phyloP scores from a whole-genome alignment of 345 rosid species.

The Erodium maritimum region DNA sequence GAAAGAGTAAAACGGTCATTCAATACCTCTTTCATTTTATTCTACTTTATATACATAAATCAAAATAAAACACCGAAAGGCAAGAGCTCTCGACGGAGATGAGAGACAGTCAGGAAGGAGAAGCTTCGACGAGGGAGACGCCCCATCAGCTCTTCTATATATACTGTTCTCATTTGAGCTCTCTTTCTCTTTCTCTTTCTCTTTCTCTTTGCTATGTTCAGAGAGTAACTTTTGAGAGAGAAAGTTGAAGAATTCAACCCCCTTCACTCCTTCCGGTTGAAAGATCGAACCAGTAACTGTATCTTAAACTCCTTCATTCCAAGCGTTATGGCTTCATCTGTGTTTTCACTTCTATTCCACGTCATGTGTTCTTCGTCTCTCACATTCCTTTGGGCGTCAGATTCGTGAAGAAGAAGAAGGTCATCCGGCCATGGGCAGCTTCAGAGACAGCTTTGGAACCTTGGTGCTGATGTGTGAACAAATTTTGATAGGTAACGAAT shows the following conservation, averaged over 20 bases:
- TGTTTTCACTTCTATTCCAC: too few species aligned
- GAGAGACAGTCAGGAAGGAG: neutral
- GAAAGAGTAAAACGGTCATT: too few species aligned
- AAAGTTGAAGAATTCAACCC: too few species aligned
- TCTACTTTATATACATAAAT: too few species aligned
- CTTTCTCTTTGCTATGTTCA: neutral
- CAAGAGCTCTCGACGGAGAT: neutral
- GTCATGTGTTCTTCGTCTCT: neutral
- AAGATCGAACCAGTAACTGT: neutral
- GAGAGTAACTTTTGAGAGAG: neutral
- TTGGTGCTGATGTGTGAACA: neutral
- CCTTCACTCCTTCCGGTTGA: neutral
- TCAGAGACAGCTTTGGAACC: neutral
- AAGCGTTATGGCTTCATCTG: neutral
- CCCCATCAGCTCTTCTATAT: constrained; percentile 16
- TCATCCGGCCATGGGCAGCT: neutral
- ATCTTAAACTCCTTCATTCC: neutral
- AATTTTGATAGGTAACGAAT: neutral
- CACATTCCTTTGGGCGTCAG: too few species aligned
- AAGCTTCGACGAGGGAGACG: constrained; percentile 27
- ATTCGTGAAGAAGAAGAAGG: neutral
- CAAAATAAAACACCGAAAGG: too few species aligned
- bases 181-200: neutral
- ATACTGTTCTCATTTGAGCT: neutral
- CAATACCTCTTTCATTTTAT: too few species aligned